Percentiles rank a stretch among this genome's conserved stretches.
phyloP scores from a whole-genome alignment of 306 rosid genomes.

The Morella rubra region DNA sequence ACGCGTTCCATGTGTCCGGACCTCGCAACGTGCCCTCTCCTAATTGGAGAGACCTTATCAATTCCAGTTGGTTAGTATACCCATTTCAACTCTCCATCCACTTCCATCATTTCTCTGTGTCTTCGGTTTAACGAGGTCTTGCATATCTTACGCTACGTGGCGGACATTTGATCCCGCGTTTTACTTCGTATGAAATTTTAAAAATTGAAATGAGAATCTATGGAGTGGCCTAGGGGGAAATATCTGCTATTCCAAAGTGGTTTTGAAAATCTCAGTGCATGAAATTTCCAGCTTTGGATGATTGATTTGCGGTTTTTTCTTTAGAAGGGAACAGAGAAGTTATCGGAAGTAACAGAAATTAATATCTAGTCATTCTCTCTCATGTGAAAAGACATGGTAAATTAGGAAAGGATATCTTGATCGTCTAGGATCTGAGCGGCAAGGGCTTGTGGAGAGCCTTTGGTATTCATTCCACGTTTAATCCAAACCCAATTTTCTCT shows the following conservation, averaged over 20 bases:
- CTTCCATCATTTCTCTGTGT: too few relatives aligned
- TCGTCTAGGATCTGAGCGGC: background rate
- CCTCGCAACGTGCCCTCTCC: slow-evolving; percentile 76
- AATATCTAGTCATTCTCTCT: background rate
- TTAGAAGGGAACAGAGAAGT: too few relatives aligned
- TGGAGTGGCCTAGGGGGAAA: too few relatives aligned
- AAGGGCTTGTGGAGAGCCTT: background rate
- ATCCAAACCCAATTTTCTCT: background rate
- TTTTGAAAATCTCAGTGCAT: too few relatives aligned
- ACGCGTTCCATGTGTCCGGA: slow-evolving; percentile 91
- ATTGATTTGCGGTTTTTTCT: too few relatives aligned
- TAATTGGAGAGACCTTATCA: slow-evolving; percentile 82
- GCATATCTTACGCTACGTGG: too few relatives aligned
- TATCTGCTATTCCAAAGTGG: too few relatives aligned
- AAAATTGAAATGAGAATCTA: too few relatives aligned
- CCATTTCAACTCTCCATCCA: slow-evolving; percentile 26
- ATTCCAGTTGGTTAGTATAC: slow-evolving; percentile 76
- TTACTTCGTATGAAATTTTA: too few relatives aligned
- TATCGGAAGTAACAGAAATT: background rate
- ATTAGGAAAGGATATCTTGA: background rate
- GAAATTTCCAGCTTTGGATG: too few relatives aligned
- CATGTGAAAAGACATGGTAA: background rate
- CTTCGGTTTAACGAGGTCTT: too few relatives aligned
- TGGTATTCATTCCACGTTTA: background rate
- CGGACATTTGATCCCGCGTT: too few relatives aligned